phyloP scores from a whole-genome alignment of 2,329 filamentous ascomycete genomes.

The Aspergillus costaricaensis region DNA sequence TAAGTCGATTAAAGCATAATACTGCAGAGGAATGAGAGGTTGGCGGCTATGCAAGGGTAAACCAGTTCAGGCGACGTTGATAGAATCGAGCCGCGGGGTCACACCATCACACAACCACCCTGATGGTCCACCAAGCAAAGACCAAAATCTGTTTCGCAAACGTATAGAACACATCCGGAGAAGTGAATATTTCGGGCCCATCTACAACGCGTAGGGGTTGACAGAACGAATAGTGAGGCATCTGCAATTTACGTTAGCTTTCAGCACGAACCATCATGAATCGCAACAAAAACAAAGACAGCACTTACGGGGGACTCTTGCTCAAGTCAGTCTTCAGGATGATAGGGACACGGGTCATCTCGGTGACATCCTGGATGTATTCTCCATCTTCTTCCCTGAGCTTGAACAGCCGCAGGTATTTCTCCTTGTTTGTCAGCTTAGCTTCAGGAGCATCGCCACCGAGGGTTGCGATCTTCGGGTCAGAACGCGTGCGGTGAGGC shows the following conservation, averaged over 20 bases:
- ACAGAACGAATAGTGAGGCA: conserved; percentile 55
- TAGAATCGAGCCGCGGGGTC: conserved; percentile 16
- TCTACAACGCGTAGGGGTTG: conserved; percentile 53
- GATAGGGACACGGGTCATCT: conserved; percentile 97
- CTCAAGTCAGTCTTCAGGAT: conserved; percentile 96
- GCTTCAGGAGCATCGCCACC: conserved; percentile 70
- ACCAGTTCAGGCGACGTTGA: conserved; percentile 11
- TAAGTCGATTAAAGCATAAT: conserved; percentile 27
- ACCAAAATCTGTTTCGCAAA: conserved; percentile 23
- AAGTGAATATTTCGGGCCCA: conserved; percentile 18
- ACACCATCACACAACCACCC: conserved; percentile 17
- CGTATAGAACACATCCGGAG: conserved; percentile 29
- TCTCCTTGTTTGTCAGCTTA: conserved; percentile 89
- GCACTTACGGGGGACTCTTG: conserved; percentile 98
- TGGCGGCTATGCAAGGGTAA: conserved; percentile 1
- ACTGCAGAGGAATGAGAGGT: conserved; percentile 14
- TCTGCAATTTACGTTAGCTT: conserved; percentile 38
- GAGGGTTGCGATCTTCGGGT: conserved; percentile 79
- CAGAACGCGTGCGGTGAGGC: conserved; percentile 86
- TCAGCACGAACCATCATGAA: neutral
- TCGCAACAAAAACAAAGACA: neutral
- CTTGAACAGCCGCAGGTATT: conserved; percentile 87
- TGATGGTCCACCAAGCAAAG: conserved; percentile 14
- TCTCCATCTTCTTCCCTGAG: conserved; percentile 90
- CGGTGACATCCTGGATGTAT: conserved; percentile 96